Base-by-base conservation (phyloP, 495 filamentous ascomycete genomes). In the Xylaria castorea region DNA sequence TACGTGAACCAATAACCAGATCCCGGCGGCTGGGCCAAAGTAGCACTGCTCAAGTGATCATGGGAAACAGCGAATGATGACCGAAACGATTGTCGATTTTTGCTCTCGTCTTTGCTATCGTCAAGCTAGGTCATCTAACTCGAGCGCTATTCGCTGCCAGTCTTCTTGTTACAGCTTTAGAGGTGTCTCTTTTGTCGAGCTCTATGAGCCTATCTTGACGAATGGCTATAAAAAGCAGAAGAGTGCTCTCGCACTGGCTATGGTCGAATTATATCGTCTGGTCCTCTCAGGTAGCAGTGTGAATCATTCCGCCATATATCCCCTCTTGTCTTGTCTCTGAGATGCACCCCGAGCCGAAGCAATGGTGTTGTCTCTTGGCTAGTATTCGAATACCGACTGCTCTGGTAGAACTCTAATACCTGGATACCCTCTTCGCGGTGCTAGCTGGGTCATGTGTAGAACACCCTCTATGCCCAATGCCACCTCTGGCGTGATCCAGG, bases 41-140 rank as follows among this genome's bases (percentile, higher is more conserved):
- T 46, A 74, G 68, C 75, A 79, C 73, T 70, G 74, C 78, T 78
- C 73, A 72, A 71, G 57, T 73, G 71, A 72, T 73, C 67, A 78
- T 74, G 74, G 75, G 44, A 68, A 79, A 76, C 65, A 73, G 71
- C 71, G 71, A 76, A 73, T 71, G 76, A 76, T 76, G 74, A 76
- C 78, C 77, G 76, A 76, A 75, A 73, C 57, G 71, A 68, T 68
- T 79, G 78, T 79, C 78, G 78, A 79, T 77, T 85, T 77, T 78
- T 82, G 82, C 83, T 86, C 82, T 80, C 82, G 82, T 83, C 82
- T 84, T 86, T 87, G 85, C 87, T 89, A 89, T 87, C 86, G 86
- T 85, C 79, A 87, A 87, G 87, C 87, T 89, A 89, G 84, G 82
- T 82, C 78, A 80, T 75, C 75, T 78, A 75, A 75, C 74, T 80